Base-by-base conservation (phyloP, 2,329 filamentous ascomycete species). In the Cercospora canescens region DNA sequence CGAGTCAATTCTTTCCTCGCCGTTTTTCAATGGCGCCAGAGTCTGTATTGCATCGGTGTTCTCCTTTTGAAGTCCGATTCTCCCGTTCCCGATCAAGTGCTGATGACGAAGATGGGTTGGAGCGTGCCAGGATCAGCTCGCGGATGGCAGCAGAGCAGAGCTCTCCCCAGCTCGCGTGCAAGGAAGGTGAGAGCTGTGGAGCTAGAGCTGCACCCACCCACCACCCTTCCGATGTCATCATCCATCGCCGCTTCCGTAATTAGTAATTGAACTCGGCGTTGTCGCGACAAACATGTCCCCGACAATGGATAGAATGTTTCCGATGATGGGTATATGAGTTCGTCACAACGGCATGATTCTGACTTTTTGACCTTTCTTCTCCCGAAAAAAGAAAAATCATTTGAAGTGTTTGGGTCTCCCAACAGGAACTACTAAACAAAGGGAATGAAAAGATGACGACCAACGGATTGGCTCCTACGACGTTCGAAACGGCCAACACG, bases 391-490 rank as follows among this genome's bases (percentile, higher is more conserved):
- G n/a, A n/a, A n/a, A n/a, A n/a, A n/a, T n/a, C n/a, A n/a, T n/a
- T n/a, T n/a, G n/a, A n/a, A n/a, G n/a, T n/a, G n/a, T n/a, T n/a
- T n/a, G n/a, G n/a, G n/a, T n/a, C n/a, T n/a, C n/a, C n/a, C n/a
- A n/a, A n/a, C n/a, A n/a, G n/a, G n/a, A n/a, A n/a, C n/a, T n/a
- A n/a, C n/a, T n/a, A n/a, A n/a, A n/a, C n/a, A n/a, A n/a, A n/a
- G n/a, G 12, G 9, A 50, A 9, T 11, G 18, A 18, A 11, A 65
- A 30, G 7, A 65, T 65, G 63, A 60, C 63, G 8, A 69, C 67
- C 16, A 68, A 69, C 59, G 66, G 63, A 45, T 73, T 71, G 65
- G 45, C 57, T 28, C 57, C 57, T 8, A 60, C 57, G 7, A 60
- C 57, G 24, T 60, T 60, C 37, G 57, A 60, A 4, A 32, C 28